A percentile compares a stretch with the other conserved stretches of the same genome.
Conservation (phyloP, 2,329 filamentous ascomycete species). For the Ceratocystis smalleyi region DNA sequence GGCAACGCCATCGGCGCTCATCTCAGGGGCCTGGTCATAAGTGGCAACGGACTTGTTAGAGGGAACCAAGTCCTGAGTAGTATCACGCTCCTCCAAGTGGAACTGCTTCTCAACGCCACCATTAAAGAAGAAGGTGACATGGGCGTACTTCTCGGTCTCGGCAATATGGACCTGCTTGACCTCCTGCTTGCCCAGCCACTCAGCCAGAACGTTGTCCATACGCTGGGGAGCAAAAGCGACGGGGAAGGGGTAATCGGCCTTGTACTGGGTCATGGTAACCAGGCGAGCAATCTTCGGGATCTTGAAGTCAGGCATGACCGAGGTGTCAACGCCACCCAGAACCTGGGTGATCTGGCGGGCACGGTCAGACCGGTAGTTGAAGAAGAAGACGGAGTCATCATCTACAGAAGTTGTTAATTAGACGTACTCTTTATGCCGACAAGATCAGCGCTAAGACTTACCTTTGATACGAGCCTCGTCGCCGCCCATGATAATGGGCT, state of each 20-base stretch:
- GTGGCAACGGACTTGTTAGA: conserved; percentile 83
- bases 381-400: conserved; percentile 93
- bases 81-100: conserved; percentile 76
- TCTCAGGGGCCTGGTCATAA: conserved; percentile 87
- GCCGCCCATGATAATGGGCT: conserved; percentile 88
- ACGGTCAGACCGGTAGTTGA: conserved; percentile 99
- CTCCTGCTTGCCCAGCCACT: conserved; percentile 82
- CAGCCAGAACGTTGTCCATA: conserved; percentile 96
- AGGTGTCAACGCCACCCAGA: conserved; percentile 80
- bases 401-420: conserved; percentile 35
- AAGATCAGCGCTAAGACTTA: conserved; percentile 25
- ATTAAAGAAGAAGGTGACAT: conserved; percentile 99
- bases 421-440: not conserved
- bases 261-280: conserved; percentile 98
- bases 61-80: conserved; percentile 60
- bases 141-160: conserved; percentile 98
- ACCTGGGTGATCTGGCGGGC: conserved; percentile 93
- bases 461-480: conserved; percentile 73
- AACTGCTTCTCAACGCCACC: conserved; percentile 96
- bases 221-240: conserved; percentile 85
- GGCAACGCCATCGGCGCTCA: conserved; percentile 84
- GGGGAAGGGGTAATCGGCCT: conserved; percentile 81
- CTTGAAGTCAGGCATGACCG: conserved; percentile 75
- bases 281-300: conserved; percentile 76
- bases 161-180: conserved; percentile 91